A percentile compares a stretch with the other conserved stretches of the same genome.
These are phyloP conservation scores for Debaryomyces sp. DNA, from an alignment of 1,139 yeast species.

Conservation along the genomic window DNA sequence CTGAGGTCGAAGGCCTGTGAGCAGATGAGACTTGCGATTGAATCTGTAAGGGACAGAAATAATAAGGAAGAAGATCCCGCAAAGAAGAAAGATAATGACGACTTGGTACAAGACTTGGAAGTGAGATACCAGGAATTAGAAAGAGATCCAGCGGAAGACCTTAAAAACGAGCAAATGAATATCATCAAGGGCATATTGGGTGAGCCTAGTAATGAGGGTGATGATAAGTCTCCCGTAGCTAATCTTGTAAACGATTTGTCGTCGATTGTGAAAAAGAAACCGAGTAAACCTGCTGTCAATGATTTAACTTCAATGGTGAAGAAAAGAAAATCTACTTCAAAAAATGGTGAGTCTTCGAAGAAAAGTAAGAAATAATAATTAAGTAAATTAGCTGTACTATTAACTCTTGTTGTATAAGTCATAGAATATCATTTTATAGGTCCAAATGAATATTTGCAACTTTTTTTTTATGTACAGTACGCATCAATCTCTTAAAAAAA, in stretches of 20 bases:
- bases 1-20: constrained; percentile 56
- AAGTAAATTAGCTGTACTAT: neutral
- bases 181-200: constrained; percentile 68
- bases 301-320: constrained; percentile 40
- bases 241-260: constrained; percentile 12
- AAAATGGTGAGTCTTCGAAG: constrained; percentile 9
- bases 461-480: constrained; percentile 8
- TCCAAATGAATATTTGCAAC: constrained; percentile 1
- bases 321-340: constrained; percentile 30
- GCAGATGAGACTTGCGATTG: constrained; percentile 63
- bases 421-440: neutral
- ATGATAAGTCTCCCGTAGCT: constrained; percentile 11
- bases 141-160: constrained; percentile 52
- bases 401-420: neutral
- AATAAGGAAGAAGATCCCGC: constrained; percentile 29
- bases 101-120: constrained; percentile 55
- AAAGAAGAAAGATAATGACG: constrained; percentile 48
- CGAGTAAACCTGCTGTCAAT: constrained; percentile 26
- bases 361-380: constrained; percentile 14
- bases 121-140: constrained; percentile 55
- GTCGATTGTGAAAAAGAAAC: constrained; percentile 17
- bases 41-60: constrained; percentile 53
- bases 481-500: neutral
- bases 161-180: constrained; percentile 57
- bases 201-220: constrained; percentile 32